Base-by-base conservation (phyloP, 768 basidiomycete genomes). In the Calocera viscosa region DNA sequence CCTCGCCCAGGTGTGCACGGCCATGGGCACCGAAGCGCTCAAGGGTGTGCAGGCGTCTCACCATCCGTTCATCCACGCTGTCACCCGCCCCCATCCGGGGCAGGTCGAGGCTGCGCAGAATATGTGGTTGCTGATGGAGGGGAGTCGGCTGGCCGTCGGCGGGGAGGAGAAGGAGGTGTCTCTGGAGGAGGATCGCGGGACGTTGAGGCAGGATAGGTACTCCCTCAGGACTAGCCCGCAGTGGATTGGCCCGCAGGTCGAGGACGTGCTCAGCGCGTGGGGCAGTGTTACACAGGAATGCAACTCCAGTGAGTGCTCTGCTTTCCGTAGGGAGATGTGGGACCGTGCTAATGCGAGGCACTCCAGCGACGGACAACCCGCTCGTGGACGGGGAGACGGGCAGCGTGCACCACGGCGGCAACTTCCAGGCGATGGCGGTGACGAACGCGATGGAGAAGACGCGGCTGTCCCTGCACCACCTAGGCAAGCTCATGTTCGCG, bases 381-480 rank as follows among this genome's bases (percentile, higher is more conserved):
- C 82, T 94, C 8, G 79, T 92, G 40, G 88, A 94, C 68, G 80
- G 81, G 43, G 81, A 85, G 70, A 83, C 82, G 3, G 84, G 84
- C 1, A 78, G 77, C 64, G 79, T 91, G 22, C 88, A 91, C 74
- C 82, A 91, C 66, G 91, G 90, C 33, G 91, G 91, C 17, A 93
- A 93, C 74, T 94, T 94, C 83, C 91, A 93, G 73, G 89, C 90
- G 0, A 88, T 90, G 82, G 80, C 89, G 1, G 85, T 93, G 41
- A 89, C 89, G 8, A 91, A 89, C 66, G 84, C 86, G 14, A 91
- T 92, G 89, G 91, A 93, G 74, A 90, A 91, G 75, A 89, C 88
- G 19, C 87, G 91, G 33, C 80, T 89, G 28, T 80, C 81, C 24
- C 77, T 89, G n/a, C 80, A 86, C 60, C 87, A 87, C 70, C 77